Evolutionary conservation across 192 early-diverging fungal species (phyloP).

Genomic region (Coemansia sp.): DNA sequence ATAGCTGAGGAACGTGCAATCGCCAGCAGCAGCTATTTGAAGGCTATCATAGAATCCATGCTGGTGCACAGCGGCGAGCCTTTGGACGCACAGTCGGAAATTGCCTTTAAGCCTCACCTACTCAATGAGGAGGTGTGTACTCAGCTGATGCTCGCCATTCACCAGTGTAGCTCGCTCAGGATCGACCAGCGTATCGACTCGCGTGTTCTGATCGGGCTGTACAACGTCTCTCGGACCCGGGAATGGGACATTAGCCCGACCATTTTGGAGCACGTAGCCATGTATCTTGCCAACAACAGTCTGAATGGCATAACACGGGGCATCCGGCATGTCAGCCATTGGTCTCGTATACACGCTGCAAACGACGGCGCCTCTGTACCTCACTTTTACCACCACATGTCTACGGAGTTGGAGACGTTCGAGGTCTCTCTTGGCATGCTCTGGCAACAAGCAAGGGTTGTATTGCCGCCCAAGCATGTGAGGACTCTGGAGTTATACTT

Average conservation of each 20-base stretch:
- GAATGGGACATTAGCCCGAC: conserved; percentile 25
- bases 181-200: conserved; percentile 10
- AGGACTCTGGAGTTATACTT: background rate
- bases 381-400: background rate
- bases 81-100: background rate
- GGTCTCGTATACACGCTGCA: background rate
- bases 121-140: conserved; percentile 28
- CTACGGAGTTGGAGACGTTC: background rate
- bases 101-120: conserved; percentile 23
- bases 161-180: conserved; percentile 5
- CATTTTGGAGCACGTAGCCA: conserved; percentile 14
- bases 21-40: conserved; percentile 18
- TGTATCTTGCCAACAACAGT: conserved; percentile 32
- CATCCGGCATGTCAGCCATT: background rate
- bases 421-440: conserved; percentile 7
- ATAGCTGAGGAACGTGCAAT: conserved; percentile 34
- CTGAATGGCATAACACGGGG: background rate
- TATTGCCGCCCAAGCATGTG: background rate
- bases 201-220: conserved; percentile 15
- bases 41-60: conserved; percentile 25
- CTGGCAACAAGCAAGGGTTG: background rate
- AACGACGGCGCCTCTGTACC: background rate
- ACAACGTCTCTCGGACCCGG: conserved; percentile 8
- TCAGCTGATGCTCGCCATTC: conserved; percentile 33
- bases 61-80: background rate